Evolutionary conservation across 2,329 filamentous ascomycete species (phyloP), one percentile per base, ranked within the genome.

Genomic region (Alternaria viburni): DNA sequence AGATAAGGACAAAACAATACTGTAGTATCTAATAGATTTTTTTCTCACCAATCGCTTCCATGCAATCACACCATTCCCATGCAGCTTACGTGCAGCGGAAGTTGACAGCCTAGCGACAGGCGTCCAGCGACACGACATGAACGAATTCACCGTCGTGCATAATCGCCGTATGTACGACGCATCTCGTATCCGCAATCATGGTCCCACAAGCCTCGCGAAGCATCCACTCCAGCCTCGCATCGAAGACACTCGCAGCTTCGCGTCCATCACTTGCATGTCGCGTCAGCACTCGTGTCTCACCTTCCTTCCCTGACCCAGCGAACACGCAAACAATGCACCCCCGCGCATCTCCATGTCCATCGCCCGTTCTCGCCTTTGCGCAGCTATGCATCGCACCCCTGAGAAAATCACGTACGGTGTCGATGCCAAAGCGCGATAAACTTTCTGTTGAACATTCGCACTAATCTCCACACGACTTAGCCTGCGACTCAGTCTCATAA

Each of bases 1-100:
- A 50, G 47, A 51, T 41, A 32, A 50, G 45, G 45, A 41, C 41
- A 45, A 25, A 25, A 13, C 45, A 57, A 43, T 30, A 50, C 32
- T 57, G 52, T 57, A 61, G 23, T 32, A 57, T 50, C 25, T 52
- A 52, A 52, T 52, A 36, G 49, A 52, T 41, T n/a, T 52, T 51
- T 30, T 19, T 30, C 11, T 52, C 28, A 52, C 25, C 45, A 26
- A 36, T 21, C 17, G 32, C 30, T 36, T 12, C 28, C 6, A 52
- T 25, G n/a, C 19, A 15, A 52, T 15, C 49, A 36, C 19, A 23
- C 13, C 30, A 52, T 1, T 12, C 13, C 13, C 15, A 19, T 36
- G 49, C 28, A 36, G 49, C 49, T 52, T 36, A 23, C 15, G 11
- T 30, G 23, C n/a, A 15, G 25, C 25, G n/a, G 46, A 19, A 50